Conservation (phyloP, 306 rosid species). For the Vigna nakashimae region DNA sequence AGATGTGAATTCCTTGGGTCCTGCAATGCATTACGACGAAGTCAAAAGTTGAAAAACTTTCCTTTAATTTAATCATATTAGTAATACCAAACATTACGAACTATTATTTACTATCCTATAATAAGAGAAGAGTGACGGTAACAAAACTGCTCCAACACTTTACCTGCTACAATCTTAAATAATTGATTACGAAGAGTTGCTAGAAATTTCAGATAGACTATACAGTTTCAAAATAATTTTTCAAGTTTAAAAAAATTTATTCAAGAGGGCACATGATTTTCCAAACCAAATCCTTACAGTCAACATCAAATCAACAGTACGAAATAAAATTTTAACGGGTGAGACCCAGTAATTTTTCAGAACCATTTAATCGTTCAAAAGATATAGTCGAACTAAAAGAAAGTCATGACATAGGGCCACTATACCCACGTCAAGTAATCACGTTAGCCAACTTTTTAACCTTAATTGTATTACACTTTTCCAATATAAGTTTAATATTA, state of each 20-base stretch:
- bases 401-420: background rate
- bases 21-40: conserved; percentile 51
- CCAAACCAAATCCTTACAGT: conserved; percentile 2
- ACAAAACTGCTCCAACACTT: background rate
- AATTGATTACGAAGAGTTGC: conserved; percentile 1
- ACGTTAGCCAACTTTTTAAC: background rate
- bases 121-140: background rate
- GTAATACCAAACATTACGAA: background rate
- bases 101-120: background rate
- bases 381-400: background rate
- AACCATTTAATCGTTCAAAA: background rate
- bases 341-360: background rate
- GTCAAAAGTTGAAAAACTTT: conserved; percentile 16
- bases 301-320: background rate
- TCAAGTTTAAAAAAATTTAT: background rate
- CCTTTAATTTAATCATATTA: background rate
- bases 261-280: background rate
- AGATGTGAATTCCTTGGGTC: conserved; percentile 91
- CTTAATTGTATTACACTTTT: background rate
- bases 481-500: background rate
- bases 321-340: background rate
- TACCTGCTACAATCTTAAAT: conserved; percentile 9
- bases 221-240: background rate
- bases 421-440: background rate
- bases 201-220: background rate